Conservation (phyloP, 805 yeast genomes). For the Pachysolen tannophilus region DNA sequence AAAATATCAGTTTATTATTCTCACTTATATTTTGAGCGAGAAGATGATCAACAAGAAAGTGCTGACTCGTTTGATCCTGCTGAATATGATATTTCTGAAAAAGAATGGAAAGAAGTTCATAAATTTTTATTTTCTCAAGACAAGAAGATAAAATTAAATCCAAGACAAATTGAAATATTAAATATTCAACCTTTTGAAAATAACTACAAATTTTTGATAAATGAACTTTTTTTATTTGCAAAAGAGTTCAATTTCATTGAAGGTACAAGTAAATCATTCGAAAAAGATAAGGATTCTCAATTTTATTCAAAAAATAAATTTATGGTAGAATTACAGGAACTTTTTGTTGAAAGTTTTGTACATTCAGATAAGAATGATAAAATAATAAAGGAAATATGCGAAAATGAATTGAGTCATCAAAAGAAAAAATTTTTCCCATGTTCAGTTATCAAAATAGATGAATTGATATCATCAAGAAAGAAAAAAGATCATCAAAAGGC, state of each 20-base stretch:
- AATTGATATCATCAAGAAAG: constrained; percentile 17
- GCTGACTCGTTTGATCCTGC: constrained; percentile 16
- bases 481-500: constrained; percentile 31
- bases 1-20: constrained; percentile 35
- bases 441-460: constrained; percentile 26
- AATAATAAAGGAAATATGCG: no score
- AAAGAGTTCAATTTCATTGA: constrained; percentile 14
- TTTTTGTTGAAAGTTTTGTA: background rate
- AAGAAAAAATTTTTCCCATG: constrained; percentile 38
- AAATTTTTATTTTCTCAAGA: constrained; percentile 20
- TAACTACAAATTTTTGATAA: constrained; percentile 20
- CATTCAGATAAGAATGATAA: background rate
- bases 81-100: constrained; percentile 31
- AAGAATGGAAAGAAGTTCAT: constrained; percentile 32
- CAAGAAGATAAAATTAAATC: constrained; percentile 15
- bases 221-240: constrained; percentile 11
- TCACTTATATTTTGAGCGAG: constrained; percentile 25
- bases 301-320: constrained; percentile 1
- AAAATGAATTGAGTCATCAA: no score
- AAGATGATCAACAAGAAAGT: constrained; percentile 20
- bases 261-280: constrained; percentile 2
- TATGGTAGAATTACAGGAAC: constrained; percentile 1
- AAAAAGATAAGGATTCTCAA: background rate
- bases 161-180: constrained; percentile 9
- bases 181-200: constrained; percentile 12